Base-by-base conservation (phyloP, 2,329 filamentous ascomycete species). In the Zymoseptoria brevis region DNA sequence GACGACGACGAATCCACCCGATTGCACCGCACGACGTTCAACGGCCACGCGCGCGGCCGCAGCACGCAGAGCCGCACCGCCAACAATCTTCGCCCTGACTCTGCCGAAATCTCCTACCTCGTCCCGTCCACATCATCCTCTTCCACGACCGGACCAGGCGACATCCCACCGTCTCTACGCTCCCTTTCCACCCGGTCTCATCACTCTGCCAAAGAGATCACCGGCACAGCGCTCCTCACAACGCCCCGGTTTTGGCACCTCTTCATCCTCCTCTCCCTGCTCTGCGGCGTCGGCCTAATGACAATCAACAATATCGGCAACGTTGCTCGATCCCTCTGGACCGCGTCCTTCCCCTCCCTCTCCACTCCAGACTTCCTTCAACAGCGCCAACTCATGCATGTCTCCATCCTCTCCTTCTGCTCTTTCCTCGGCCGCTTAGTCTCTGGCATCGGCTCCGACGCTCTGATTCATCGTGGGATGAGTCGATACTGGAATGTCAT, bases 271-370 rank as follows among this genome's bases (percentile, higher is more conserved):
- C 89, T 99, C 82, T 91, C 87, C 48, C 83, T 96, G n/a, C 79
- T 97, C 62, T 90, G 91, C 4, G 94, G 94, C 56, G 88, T 96
- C 67, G 94, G 94, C 9, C 78, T 99, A 65, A 99, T 99, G 94
- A 97, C 93, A 0, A 99, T 99, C 76, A 99, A 99, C 77, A 99
- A 99, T 68, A 96, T 97, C 69, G 94, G 94, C 50, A 95, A 96
- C 71, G 85, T 92, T 67, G 77, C 80, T 60, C 89, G 90, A 71
- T 90, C 91, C 2, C 80, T 99, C 1, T 97, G 94, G 94, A 85
- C 83, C 1, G 86, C 88, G 2, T 81, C 82, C 61, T 80, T 88
- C 50, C 35, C 35, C 13, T n/a, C 16, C 35, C 35, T 45, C 16
- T 45, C 35, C 35, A 45, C 35, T 1, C 29, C 51, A 1, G 83